phyloP scores from a whole-genome alignment of 2,329 filamentous ascomycete species.

The Fusarium algeriense region DNA sequence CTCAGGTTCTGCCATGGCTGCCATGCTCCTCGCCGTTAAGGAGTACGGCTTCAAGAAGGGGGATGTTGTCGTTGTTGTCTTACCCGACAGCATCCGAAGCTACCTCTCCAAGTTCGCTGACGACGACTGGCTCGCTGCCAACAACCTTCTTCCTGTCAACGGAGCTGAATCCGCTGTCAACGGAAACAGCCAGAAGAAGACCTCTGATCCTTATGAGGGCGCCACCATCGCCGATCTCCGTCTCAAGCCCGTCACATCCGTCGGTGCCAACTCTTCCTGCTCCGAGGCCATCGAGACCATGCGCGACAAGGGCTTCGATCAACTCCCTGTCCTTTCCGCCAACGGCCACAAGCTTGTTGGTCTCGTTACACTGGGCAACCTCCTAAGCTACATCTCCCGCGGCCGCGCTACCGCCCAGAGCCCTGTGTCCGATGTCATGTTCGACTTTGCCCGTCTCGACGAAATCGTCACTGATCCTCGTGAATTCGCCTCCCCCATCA shows the following conservation, averaged over 20 bases:
- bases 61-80: conserved; percentile 89
- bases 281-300: conserved; percentile 95
- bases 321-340: conserved; percentile 87
- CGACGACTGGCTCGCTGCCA: conserved; percentile 98
- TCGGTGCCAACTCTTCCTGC: conserved; percentile 77
- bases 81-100: conserved; percentile 96
- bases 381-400: conserved; percentile 89
- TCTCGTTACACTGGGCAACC: conserved; percentile 92
- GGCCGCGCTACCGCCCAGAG: conserved; percentile 81
- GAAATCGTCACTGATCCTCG: conserved; percentile 92
- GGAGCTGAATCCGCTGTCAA: conserved; percentile 62
- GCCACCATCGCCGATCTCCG: conserved; percentile 86
- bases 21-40: conserved; percentile 79
- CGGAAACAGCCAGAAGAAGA: conserved; percentile 53
- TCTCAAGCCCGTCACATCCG: conserved; percentile 92
- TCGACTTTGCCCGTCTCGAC: conserved; percentile 88
- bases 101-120: conserved; percentile 99
- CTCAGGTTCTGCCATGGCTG: conserved; percentile 91
- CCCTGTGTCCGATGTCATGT: conserved; percentile 91
- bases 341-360: conserved; percentile 82
- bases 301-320: conserved; percentile 98
- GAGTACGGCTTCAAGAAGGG: conserved; percentile 83
- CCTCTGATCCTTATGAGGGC: conserved; percentile 77
- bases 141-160: conserved; percentile 82
- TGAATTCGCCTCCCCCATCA: conserved; percentile 63